Base-by-base conservation (phyloP, 495 filamentous ascomycete genomes). In the Talaromyces adpressus region DNA sequence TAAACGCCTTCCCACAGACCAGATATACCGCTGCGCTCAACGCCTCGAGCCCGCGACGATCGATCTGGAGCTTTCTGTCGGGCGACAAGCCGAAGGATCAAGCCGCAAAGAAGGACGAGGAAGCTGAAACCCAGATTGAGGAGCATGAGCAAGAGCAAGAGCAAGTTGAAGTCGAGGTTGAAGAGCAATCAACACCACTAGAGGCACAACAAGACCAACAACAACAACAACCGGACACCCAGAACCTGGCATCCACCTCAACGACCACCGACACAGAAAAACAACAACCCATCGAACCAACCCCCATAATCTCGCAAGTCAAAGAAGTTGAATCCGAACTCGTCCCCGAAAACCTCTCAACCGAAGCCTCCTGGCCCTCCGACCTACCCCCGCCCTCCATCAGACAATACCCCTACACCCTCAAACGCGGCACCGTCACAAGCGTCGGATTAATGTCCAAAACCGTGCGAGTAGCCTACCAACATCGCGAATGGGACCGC, bases 381-480 rank as follows among this genome's bases (percentile, higher is more conserved):
- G 52, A 56, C 6, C 11, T 56, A 6, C 52, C 52, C 20, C 63
- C 51, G 18, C 66, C 76, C 25, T 71, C 75, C 20, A 70, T 78
- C 63, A 77, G 77, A 65, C 62, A 64, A 51, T 80, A 79, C 64
- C 73, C 76, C 67, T 77, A 71, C 63, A 62, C 65, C 57, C 58
- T 73, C 56, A 77, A 76, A 63, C 74, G 66, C 63, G 79, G 79
- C 66, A 81, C 79, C 36, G 79, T 81, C 23, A 68, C 71, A 47
- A 77, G 76, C 29, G 79, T 76, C 64, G 79, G 77, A 60, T 70
- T 71, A 45, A 81, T 81, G 79, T 69, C 77, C 45, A 75, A 74
- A 59, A 79, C 76, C 51, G 77, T 77, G 61, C 73, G 72, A 60
- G 77, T 81, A 54, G 59, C 63, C 57, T 69, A 75, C 70, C 71